Evolutionary conservation across 352 stramenopile genomes (phyloP), one percentile per base, ranked within the genome.

Genomic region (Pythium periplocum): DNA sequence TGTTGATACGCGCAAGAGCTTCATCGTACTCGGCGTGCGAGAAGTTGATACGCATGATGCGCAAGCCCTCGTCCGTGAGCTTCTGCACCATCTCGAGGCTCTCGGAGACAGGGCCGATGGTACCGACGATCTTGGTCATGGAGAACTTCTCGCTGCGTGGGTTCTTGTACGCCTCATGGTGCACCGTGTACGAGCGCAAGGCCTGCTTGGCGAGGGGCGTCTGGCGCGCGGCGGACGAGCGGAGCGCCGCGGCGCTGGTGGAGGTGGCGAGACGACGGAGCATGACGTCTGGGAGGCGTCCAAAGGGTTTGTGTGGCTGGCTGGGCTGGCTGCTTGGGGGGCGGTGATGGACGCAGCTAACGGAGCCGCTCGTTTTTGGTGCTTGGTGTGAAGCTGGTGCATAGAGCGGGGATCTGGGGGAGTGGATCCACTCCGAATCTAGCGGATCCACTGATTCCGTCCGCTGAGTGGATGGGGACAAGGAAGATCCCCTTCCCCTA

Each of bases 11-110:
- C 58, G 78, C 60, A 40, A 83, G 60, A 40, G 84, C 82, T 59
- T 93, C 85, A 65, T 95, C 82, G 55, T 88, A 83, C 58, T 95
- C 90, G 43, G 89, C 90, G 64, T 98, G 94, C n/a, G 87, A 97
- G 59, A 98, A 98, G 78, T 98, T 98, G 51, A 98, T 87, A 62
- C 94, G 83, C 66, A 96, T 95, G 55, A 98, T 93, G 61, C 89
- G 80, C 65, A 98, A 75, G 0, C 93, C 93, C 48, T 95, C 83
- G 55, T 85, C 55, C 58, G 92, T 78, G 35, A 98, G 71, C 47
- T 82, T 72, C 62, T 97, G 83, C 48, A 78, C 72, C 71, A 88
- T 93, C 44, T 86, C 73, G 1, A 73, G 49, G 45, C 72, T 66
- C 59, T 93, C 80, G 7, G 84, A 93, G 47, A 85, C 77, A 17